Percentiles rank a stretch among this genome's conserved stretches.
These are phyloP conservation scores for Colletotrichum sp. DNA, from an alignment of 2,329 filamentous ascomycete genomes.

Conservation along the genomic window DNA sequence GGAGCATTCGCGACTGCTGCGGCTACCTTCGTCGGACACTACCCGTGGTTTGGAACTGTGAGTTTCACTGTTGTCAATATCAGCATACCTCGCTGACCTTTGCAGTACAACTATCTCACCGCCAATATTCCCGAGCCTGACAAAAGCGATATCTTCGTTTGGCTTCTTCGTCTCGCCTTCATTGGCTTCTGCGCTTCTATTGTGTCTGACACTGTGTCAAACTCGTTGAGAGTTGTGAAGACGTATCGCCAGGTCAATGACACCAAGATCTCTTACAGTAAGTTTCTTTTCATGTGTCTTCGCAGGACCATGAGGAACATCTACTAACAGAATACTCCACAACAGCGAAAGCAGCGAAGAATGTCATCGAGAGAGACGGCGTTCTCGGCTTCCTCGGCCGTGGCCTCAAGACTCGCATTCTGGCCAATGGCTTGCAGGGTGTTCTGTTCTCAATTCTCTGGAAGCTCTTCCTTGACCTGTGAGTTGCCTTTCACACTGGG, in stretches of 20 bases:
- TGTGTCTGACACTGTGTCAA: slow-evolving; percentile 51
- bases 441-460: slow-evolving; percentile 53
- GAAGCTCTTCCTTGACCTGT: slow-evolving; percentile 55
- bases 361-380: slow-evolving; percentile 46
- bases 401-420: slow-evolving; percentile 50
- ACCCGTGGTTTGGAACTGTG: slow-evolving; percentile 56
- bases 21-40: slow-evolving; percentile 54
- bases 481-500: slow-evolving; percentile 26
- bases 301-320: fast-evolving
- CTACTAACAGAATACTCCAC: not conserved
- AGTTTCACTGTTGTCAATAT: not conserved
- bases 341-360: slow-evolving; percentile 45
- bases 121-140: slow-evolving; percentile 44
- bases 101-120: slow-evolving; percentile 48
- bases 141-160: slow-evolving; percentile 42
- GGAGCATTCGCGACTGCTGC: slow-evolving; percentile 53
- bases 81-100: not conserved
- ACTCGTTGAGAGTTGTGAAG: slow-evolving; percentile 52
- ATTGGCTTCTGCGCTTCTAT: slow-evolving; percentile 50
- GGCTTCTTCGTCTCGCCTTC: slow-evolving; percentile 47
- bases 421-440: slow-evolving; percentile 53
- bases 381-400: slow-evolving; percentile 47
- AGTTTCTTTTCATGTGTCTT: not conserved
- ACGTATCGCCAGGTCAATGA: slow-evolving; percentile 57
- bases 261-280: slow-evolving; percentile 50